Evolutionary conservation across 495 filamentous ascomycete species (phyloP), one percentile per base, ranked within the genome.

Genomic region (Talaromyces thailandensis): DNA sequence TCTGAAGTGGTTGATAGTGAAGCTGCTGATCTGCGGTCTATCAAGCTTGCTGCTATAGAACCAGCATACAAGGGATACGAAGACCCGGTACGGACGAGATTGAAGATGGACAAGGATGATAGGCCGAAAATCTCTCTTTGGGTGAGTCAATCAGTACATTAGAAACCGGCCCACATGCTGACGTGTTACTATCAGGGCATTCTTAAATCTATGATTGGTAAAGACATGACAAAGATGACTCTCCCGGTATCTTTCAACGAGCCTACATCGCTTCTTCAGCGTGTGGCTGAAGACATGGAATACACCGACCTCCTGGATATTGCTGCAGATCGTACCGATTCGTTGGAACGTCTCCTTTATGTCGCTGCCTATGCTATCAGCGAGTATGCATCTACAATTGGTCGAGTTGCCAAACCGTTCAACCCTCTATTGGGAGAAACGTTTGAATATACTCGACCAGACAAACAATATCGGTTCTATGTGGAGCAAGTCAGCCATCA

Each of bases 211-310:
- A 98, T 98, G 94, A 96, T 98, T 68, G 94, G 94, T 61, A 98
- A 98, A 72, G 94, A 98, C 71, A 98, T 98, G 94, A 98, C 94
- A 21, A 97, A 92, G 77, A 98, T 98, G 94, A 98, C 94, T 2
- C 81, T 98, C 4, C 94, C 94, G 0, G 94, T 98, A 5, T 96
- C 94, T 11, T 98, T 98, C 79, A 98, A 98, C 72, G 94, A 98
- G 74, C 95, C 95, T 12, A 98, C 94, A 11, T 98, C 94, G 18
- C 77, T 98, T n/a, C 83, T 98, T 23, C 92, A 98, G 68, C 90
- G 94, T 69, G 92, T 96, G 29, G 90, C 91, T 2, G 94, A 98
- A 76, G 94, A 98, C 69, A 89, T 98, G 86, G 94, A 98, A 75
- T 98, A 98, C 68, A 88, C 92, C 2, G 91, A 98, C 68, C 84